Base-by-base conservation (phyloP, 495 filamentous ascomycete species). In the Lindgomyces ingoldianus region DNA sequence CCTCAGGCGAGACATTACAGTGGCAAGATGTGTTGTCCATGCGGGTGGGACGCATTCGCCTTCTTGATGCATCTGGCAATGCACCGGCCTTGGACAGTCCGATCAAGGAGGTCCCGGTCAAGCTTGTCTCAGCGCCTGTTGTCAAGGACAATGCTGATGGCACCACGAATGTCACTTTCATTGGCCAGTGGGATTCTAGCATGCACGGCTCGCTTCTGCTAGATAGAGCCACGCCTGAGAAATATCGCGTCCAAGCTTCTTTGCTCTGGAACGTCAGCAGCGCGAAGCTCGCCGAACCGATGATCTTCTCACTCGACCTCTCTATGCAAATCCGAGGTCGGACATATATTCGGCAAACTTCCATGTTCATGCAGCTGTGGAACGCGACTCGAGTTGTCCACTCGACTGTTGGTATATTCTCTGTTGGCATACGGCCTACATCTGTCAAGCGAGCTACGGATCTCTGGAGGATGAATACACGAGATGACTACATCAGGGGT, bases 161-260 rank as follows among this genome's bases (percentile, higher is more conserved):
- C 29, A 97, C 93, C 1, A 90, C 88, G n/a, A 89, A 89, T 72
- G 84, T 96, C 52, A 92, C 88, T 1, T 79, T 98, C 21, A 76
- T 87, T 10, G 92, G 89, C 9, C 94, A 98, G 72, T 99, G 94
- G 94, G 95, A 98, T 73, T 98, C 95, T 0, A 93, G 90, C 70
- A 81, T 93, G 61, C 94, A 99, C 72, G 85, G 84, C 59, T 99
- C 94, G 18, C 81, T 94, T 22, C 80, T 97, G 10, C 86, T 99
- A 10, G 92, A 98, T 72, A 85, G 92, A 19, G 87, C 89, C 11
- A 98, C 94, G 16, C 84, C 90, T 11, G 91, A 96, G 55, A 93
- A 91, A 70, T 94, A 96, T 71, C 88, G 88, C 33, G 89, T 99
- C 4, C 93, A 96, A 74, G 87, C 96, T 73, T 87, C 88, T 1